Conservation (phyloP, 2,329 filamentous ascomycete species). For the Sporothrix schenckii region DNA sequence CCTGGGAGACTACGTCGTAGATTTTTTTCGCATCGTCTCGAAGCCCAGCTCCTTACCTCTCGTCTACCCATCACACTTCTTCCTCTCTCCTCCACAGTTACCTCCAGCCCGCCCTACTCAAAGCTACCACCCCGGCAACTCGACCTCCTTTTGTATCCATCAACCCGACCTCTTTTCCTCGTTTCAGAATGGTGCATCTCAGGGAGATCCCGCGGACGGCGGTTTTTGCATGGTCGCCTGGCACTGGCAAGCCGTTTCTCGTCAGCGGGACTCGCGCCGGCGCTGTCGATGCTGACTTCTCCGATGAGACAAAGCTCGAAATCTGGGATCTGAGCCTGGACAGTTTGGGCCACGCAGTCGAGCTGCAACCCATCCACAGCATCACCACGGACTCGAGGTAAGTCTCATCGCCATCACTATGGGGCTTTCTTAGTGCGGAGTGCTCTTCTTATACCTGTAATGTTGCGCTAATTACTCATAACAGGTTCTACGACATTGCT, state of each 20-base stretch:
- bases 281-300: slow-evolving; percentile 95
- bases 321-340: slow-evolving; percentile 92
- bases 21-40: neutral
- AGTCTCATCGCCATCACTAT: neutral
- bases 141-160: slow-evolving; percentile 14
- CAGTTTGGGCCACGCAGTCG: slow-evolving; percentile 71
- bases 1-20: neutral
- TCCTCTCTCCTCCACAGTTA: neutral
- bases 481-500: slow-evolving; percentile 93
- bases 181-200: slow-evolving; percentile 78
- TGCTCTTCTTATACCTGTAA: slow-evolving; percentile 35
- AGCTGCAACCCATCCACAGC: slow-evolving; percentile 82
- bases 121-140: neutral
- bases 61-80: slow-evolving; percentile 5
- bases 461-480: slow-evolving; percentile 30
- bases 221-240: slow-evolving; percentile 95
- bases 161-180: neutral
- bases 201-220: slow-evolving; percentile 96
- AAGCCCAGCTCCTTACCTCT: slow-evolving; percentile 12
- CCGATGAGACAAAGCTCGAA: slow-evolving; percentile 93
- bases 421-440: neutral
- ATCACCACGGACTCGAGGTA: slow-evolving; percentile 88
- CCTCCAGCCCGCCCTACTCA: neutral
- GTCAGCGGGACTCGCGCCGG: slow-evolving; percentile 94
- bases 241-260: slow-evolving; percentile 74